Conservation (phyloP, 345 rosid species). For the Eucalyptus grandis region DNA sequence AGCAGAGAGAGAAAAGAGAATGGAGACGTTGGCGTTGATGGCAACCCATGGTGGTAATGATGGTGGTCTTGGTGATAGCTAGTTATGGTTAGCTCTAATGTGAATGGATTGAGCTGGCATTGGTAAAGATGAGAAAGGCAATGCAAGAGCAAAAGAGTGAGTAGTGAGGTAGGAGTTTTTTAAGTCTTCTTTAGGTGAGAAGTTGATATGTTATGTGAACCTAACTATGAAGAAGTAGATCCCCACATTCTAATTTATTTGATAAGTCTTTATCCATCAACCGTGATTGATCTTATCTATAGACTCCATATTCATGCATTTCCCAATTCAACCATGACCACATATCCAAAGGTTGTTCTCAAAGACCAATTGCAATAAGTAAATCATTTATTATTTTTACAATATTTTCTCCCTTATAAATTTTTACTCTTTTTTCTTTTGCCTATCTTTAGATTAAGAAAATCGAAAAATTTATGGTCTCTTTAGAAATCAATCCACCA, state of each 20-base stretch:
- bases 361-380: not conserved
- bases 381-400: not conserved
- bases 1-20: not conserved
- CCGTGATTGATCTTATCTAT: not conserved
- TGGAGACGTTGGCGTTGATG: accelerated
- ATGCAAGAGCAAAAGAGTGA: not conserved
- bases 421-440: accelerated
- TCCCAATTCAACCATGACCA: not conserved
- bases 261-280: not conserved
- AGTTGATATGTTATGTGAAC: not conserved
- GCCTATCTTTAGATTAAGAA: not conserved
- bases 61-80: not conserved
- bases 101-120: not conserved
- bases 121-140: not conserved
- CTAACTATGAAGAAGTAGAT: not conserved
- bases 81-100: not conserved
- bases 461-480: not conserved
- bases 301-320: not conserved
- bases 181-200: not conserved
- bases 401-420: not conserved
- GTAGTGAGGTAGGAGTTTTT: not conserved
- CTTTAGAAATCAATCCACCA: not conserved
- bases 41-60: not conserved
- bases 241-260: not conserved
- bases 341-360: not conserved